phyloP scores from a whole-genome alignment of 2,329 filamentous ascomycete genomes.

The Botrytis hyacinthi region DNA sequence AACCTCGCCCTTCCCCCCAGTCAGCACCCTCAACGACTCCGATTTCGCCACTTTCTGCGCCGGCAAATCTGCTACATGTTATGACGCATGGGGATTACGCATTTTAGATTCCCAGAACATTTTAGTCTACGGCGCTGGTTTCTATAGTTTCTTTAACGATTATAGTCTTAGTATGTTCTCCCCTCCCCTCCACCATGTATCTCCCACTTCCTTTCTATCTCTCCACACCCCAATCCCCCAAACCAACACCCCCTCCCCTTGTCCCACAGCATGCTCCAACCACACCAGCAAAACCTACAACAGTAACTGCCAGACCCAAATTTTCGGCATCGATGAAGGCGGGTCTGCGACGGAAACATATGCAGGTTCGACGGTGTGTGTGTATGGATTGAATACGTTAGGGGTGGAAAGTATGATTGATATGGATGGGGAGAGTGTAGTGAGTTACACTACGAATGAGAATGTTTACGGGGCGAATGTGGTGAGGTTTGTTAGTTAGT shows the following conservation, averaged over 20 bases:
- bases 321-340: slow-evolving; percentile 29
- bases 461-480: slow-evolving; percentile 27
- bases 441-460: slow-evolving; percentile 24
- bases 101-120: slow-evolving; percentile 52
- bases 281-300: slow-evolving; percentile 15
- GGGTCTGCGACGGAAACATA: background rate
- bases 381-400: slow-evolving; percentile 30
- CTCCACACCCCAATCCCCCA: background rate
- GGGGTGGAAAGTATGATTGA: slow-evolving; percentile 30
- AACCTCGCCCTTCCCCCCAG: slow-evolving; percentile 57
- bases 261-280: slow-evolving; percentile 23
- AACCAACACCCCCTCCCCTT: background rate
- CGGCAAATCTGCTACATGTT: slow-evolving; percentile 43
- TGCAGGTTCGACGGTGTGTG: slow-evolving; percentile 20
- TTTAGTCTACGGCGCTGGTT: slow-evolving; percentile 51
- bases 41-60: slow-evolving; percentile 47
- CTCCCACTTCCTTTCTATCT: background rate
- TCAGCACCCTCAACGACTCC: slow-evolving; percentile 46
- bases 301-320: slow-evolving; percentile 29
- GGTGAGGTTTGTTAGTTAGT: slow-evolving; percentile 23
- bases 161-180: slow-evolving; percentile 42
- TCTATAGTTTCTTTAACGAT: slow-evolving; percentile 60
- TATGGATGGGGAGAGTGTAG: slow-evolving; percentile 22
- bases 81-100: slow-evolving; percentile 64
- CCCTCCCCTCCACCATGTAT: background rate